These are phyloP conservation scores for Stagonosporopsis tanaceti DNA, from an alignment of 2,329 filamentous ascomycete genomes.

Conservation along the genomic window DNA sequence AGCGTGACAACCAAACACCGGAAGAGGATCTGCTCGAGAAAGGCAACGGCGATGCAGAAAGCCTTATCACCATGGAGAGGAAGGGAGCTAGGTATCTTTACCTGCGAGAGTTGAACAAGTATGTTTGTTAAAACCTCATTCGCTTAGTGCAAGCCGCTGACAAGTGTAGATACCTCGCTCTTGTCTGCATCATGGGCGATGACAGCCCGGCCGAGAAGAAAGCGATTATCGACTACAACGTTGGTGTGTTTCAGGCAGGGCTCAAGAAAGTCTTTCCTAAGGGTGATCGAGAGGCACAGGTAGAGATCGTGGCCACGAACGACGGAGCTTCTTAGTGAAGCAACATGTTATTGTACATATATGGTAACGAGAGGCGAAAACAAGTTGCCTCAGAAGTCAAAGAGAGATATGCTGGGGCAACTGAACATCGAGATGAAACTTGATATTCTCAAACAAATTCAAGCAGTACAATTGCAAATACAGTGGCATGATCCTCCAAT, in stretches of 20 bases:
- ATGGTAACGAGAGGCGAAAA: background rate
- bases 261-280: constrained; percentile 77
- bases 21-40: constrained; percentile 49
- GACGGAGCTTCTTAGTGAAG: constrained; percentile 21
- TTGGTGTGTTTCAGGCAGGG: constrained; percentile 81
- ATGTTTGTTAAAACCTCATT: constrained; percentile 34
- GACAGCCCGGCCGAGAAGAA: constrained; percentile 82
- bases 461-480: constrained; percentile 2
- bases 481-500: background rate
- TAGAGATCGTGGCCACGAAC: constrained; percentile 34
- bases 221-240: constrained; percentile 85
- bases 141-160: constrained; percentile 6
- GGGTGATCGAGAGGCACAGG: constrained; percentile 41
- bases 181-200: constrained; percentile 88
- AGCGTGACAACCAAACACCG: constrained; percentile 47
- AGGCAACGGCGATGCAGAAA: constrained; percentile 65
- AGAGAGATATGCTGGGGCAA: background rate
- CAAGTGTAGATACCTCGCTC: constrained; percentile 70
- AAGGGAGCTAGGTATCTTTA: constrained; percentile 68
- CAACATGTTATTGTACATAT: background rate
- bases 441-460: background rate
- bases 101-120: constrained; percentile 72
- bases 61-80: constrained; percentile 68
- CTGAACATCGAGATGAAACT: background rate
- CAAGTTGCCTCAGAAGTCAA: background rate